Percentiles rank a stretch among this genome's conserved stretches.
phyloP scores from a whole-genome alignment of 2,329 filamentous ascomycete genomes.

The Thielaviopsis populi region DNA sequence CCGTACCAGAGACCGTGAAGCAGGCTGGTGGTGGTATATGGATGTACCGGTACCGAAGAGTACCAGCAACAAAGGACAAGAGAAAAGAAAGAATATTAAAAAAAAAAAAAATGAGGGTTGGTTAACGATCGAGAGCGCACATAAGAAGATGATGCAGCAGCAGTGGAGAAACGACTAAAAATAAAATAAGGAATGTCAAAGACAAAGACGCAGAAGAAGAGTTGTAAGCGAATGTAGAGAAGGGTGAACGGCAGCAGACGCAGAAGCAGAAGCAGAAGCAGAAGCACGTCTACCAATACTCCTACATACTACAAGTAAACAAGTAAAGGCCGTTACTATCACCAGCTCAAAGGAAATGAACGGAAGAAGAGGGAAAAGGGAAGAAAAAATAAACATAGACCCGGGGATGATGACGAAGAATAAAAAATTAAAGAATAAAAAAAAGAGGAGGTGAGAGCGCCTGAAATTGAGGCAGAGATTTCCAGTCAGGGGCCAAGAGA shows the following conservation, averaged over 20 bases:
- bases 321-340: background rate
- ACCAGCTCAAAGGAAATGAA: background rate
- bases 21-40: background rate
- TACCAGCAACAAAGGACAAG: background rate
- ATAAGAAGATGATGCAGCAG: background rate
- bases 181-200: background rate
- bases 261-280: no score
- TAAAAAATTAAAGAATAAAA: background rate
- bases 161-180: slow-evolving; percentile 3
- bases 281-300: background rate
- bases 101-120: background rate
- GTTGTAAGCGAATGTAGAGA: slow-evolving; percentile 1
- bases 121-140: background rate
- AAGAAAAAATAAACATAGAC: background rate
- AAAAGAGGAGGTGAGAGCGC: background rate
- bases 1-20: background rate
- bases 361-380: background rate
- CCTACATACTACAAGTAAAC: background rate
- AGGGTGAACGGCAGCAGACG: background rate
- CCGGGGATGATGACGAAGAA: background rate
- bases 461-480: slow-evolving; percentile 4
- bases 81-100: background rate
- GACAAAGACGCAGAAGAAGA: background rate
- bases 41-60: background rate
- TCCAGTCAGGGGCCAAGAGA: background rate